A percentile compares a stretch with the other conserved stretches of the same genome.
phyloP scores from a whole-genome alignment of 2,329 filamentous ascomycete species.

The Elsinoe batatas region DNA sequence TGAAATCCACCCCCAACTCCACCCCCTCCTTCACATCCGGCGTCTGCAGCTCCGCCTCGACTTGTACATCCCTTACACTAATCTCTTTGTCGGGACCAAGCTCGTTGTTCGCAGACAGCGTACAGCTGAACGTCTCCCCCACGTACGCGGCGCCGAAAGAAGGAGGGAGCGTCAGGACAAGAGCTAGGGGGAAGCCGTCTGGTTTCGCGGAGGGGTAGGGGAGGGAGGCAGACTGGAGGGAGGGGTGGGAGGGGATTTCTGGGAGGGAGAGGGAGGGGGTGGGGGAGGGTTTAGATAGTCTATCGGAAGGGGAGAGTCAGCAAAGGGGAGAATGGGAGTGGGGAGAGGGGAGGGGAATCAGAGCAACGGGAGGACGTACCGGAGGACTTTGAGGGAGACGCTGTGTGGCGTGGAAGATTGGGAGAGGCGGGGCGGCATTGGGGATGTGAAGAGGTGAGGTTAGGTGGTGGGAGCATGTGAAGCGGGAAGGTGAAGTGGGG shows the following conservation, averaged over 20 bases:
- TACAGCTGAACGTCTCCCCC: constrained; percentile 89
- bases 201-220: constrained; percentile 50
- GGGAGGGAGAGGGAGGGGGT: constrained; percentile 56
- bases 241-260: constrained; percentile 43
- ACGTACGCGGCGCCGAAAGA: constrained; percentile 93
- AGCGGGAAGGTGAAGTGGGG: not conserved
- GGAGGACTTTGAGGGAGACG: constrained; percentile 70
- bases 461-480: not conserved
- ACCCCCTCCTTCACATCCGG: constrained; percentile 58
- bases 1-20: constrained; percentile 39
- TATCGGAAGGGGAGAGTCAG: constrained; percentile 28
- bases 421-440: constrained; percentile 4
- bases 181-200: constrained; percentile 47
- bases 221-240: constrained; percentile 57
- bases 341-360: constrained; percentile 55
- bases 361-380: constrained; percentile 68
- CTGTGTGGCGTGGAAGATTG: constrained; percentile 51
- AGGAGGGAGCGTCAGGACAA: constrained; percentile 70
- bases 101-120: constrained; percentile 93
- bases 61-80: constrained; percentile 63
- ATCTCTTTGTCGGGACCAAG: constrained; percentile 31
- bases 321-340: constrained; percentile 19
- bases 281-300: constrained; percentile 72
- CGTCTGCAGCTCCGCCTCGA: constrained; percentile 92
- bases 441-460: not conserved